These are phyloP conservation scores for Dryadomyces quercus-mongolicae DNA, from an alignment of 2,329 filamentous ascomycete species.

Conservation along the genomic window DNA sequence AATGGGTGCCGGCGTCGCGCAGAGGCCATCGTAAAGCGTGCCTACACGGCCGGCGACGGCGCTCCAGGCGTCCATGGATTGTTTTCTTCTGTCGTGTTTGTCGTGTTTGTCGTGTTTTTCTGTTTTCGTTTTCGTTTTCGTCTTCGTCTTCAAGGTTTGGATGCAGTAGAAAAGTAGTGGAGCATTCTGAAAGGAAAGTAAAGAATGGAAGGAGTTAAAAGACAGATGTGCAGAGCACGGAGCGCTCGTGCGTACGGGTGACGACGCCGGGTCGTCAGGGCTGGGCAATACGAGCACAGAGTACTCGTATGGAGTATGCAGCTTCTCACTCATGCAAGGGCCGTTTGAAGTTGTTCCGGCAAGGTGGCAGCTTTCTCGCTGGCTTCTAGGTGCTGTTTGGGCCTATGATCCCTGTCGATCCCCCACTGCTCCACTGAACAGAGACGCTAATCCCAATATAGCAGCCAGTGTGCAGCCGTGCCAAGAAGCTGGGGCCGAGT, in stretches of 20 bases:
- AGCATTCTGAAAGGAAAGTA: background rate
- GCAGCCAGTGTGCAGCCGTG: background rate
- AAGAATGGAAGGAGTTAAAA: background rate
- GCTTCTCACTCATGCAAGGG: background rate
- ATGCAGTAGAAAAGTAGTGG: background rate
- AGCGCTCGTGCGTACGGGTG: too few relatives aligned
- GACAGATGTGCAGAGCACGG: background rate
- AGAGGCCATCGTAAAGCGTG: slow-evolving; percentile 1
- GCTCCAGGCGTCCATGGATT: slow-evolving; percentile 2
- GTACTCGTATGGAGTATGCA: background rate
- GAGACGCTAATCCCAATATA: background rate
- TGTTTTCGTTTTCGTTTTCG: background rate
- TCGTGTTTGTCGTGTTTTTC: too few relatives aligned
- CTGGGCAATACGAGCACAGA: too few relatives aligned
- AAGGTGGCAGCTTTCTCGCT: slow-evolving; percentile 3
- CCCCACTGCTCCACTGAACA: background rate
- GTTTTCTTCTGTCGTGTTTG: too few relatives aligned
- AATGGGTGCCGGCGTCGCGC: slow-evolving; percentile 5
- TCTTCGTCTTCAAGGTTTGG: background rate
- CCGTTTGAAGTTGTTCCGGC: background rate
- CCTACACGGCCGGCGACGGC: background rate
- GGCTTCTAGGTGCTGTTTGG: background rate
- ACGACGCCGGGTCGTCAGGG: too few relatives aligned
- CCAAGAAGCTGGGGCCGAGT: background rate
- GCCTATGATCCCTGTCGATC: background rate